Conservation (phyloP, 768 basidiomycete genomes). For the Cystobasidium onofrii region DNA sequence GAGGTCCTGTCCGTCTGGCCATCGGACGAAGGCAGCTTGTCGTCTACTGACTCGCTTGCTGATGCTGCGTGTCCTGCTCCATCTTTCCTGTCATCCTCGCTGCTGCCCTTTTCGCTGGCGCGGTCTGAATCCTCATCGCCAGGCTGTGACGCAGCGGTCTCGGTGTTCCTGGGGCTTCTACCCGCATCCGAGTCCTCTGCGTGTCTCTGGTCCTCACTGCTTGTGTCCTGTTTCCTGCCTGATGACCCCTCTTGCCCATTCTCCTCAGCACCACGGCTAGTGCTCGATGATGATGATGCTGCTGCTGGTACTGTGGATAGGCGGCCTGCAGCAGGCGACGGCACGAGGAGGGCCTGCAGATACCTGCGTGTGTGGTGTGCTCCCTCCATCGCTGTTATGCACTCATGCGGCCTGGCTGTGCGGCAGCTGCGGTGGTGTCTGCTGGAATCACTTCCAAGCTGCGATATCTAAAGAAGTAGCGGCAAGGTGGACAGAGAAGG, state of each 20-base stretch:
- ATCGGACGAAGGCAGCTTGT: neutral
- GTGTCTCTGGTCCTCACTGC: neutral
- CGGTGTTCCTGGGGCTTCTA: neutral
- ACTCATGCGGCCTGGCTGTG: neutral
- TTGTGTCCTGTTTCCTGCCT: neutral
- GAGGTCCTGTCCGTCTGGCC: neutral
- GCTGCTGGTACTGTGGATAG: too few relatives aligned
- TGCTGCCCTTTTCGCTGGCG: neutral
- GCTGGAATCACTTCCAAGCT: too few relatives aligned
- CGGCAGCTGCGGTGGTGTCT: too few relatives aligned
- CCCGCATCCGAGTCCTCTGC: neutral
- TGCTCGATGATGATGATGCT: neutral
- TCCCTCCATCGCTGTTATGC: neutral
- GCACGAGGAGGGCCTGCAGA: slow-evolving; percentile 24
- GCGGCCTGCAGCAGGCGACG: neutral
- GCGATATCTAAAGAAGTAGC: too few relatives aligned
- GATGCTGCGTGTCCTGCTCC: neutral
- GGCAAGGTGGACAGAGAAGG: too few relatives aligned
- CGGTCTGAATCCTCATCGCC: neutral
- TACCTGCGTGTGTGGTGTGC: slow-evolving; percentile 14
- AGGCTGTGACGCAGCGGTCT: neutral
- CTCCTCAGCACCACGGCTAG: too few relatives aligned
- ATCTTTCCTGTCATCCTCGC: neutral
- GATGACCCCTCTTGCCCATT: too few relatives aligned
- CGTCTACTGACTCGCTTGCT: neutral